Base-by-base conservation (phyloP, 208 protist species). In the Trypanosoma grayi region DNA sequence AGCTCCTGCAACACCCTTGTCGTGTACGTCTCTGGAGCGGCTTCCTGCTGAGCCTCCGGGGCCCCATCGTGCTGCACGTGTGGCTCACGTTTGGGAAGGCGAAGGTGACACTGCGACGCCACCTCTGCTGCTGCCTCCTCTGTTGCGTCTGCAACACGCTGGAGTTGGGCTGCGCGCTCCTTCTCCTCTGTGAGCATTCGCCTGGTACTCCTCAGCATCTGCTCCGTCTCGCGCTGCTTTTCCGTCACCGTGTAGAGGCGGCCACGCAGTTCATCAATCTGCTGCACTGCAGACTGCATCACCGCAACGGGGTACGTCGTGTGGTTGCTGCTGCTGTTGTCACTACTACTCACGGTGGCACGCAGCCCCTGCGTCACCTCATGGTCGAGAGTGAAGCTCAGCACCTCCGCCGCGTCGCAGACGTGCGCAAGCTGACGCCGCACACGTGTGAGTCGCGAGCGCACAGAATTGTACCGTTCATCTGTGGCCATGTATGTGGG, bases 381-480 rank as follows among this genome's bases (percentile, higher is more conserved):
- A 18, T 48, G 9, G 16, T 56, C 59, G 4, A 65, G 47, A n/a
- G 59, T 25, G 27, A 57, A 65, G 28, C 47, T 57, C 7, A 65
- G 37, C 37, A 43, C 47, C 48, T 65, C 59, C 9, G 59, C 59
- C 37, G 55, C 59, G 31, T 57, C 36, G 47, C 37, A 44, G 13
- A 65, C 22, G 10, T 3, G 7, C 3, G 9, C 6, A 2, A 54
- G 5, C 20, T 65, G 27, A 13, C 34, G 4, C 9, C 28, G 7
- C 24, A 65, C 8, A 10, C 25, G 18, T 9, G 3, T 39, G 47
- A 13, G 16, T 36, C 25, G n/a, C n/a, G 25, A 14, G 39, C n/a
- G n/a, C n/a, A n/a, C n/a, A n/a, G n/a, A n/a, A n/a, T n/a, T n/a
- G n/a, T n/a, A n/a, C n/a, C n/a, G n/a, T n/a, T n/a, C n/a, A n/a